Conservation (phyloP, 345 rosid genomes). For the Psidium friedrichsthalianum region DNA sequence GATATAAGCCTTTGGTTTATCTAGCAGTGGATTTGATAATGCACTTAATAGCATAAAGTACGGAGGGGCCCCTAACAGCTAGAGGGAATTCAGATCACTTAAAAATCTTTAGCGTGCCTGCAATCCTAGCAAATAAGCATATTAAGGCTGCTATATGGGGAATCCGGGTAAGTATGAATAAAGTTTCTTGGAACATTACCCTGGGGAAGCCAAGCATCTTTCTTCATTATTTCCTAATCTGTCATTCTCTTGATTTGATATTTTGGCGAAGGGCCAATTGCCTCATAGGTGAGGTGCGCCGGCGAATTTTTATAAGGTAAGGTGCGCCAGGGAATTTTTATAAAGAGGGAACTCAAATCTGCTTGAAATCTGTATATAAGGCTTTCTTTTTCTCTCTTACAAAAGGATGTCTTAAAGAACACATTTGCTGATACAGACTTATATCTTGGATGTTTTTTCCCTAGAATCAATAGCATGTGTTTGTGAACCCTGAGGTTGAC, state of each 20-base stretch:
- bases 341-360: not conserved
- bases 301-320: not conserved
- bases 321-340: not conserved
- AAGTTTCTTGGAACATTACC: slow-evolving; percentile 21
- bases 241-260: slow-evolving; percentile 17
- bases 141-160: slow-evolving; percentile 56
- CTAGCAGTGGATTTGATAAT: not conserved
- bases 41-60: not conserved
- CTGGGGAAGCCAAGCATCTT: slow-evolving; percentile 76
- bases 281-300: not conserved
- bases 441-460: not conserved
- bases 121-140: slow-evolving; percentile 30
- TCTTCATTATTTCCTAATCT: slow-evolving; percentile 5
- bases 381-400: not conserved
- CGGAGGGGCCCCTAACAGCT: slow-evolving; percentile 36
- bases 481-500: not conserved
- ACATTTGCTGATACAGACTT: not conserved
- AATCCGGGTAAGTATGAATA: slow-evolving; percentile 56
- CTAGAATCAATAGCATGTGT: not conserved
- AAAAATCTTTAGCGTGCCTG: slow-evolving; percentile 37
- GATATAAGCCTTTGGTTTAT: slow-evolving; percentile 39
- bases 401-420: not conserved
- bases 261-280: slow-evolving; percentile 7
- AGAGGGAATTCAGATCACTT: slow-evolving; percentile 45
- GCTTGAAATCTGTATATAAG: not conserved